A percentile compares a stretch with the other conserved stretches of the same genome.
These are phyloP conservation scores for Diophrys sp. DNA, from an alignment of 73 alveolate species.

Conservation along the genomic window DNA sequence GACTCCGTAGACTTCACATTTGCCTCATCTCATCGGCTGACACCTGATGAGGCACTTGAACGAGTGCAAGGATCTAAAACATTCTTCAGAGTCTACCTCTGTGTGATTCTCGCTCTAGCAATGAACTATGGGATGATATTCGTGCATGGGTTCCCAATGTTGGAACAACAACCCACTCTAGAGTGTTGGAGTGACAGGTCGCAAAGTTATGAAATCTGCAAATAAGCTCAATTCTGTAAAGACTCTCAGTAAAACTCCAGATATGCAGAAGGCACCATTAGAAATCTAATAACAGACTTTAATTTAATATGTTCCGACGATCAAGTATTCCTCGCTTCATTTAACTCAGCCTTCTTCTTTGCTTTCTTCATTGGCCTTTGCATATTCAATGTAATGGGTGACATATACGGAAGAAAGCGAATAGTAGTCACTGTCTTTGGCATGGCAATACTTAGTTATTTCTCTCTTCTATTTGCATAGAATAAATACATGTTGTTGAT, in stretches of 20 bases:
- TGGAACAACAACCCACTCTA: background rate
- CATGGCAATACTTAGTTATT: background rate
- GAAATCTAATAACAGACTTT: background rate
- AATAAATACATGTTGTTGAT: background rate
- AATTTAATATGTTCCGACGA: background rate
- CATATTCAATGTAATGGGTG: background rate
- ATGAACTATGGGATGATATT: background rate
- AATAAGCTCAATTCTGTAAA: background rate
- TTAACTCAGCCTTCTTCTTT: background rate
- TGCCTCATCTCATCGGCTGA: no score
- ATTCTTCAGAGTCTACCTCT: background rate
- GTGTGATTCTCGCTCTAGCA: background rate
- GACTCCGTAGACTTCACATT: no score
- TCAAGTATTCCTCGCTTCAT: background rate
- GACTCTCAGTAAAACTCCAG: background rate
- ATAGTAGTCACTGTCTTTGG: background rate
- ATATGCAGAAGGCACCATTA: background rate
- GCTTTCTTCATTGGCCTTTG: slow-evolving; percentile 2
- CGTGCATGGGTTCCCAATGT: background rate
- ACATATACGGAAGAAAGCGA: background rate
- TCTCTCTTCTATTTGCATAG: background rate
- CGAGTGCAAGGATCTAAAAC: background rate
- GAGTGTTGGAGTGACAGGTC: background rate
- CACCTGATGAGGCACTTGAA: background rate
- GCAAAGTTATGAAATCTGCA: background rate